Base-by-base conservation (phyloP, 2,329 filamentous ascomycete species). In the Colletotrichum spinosum region DNA sequence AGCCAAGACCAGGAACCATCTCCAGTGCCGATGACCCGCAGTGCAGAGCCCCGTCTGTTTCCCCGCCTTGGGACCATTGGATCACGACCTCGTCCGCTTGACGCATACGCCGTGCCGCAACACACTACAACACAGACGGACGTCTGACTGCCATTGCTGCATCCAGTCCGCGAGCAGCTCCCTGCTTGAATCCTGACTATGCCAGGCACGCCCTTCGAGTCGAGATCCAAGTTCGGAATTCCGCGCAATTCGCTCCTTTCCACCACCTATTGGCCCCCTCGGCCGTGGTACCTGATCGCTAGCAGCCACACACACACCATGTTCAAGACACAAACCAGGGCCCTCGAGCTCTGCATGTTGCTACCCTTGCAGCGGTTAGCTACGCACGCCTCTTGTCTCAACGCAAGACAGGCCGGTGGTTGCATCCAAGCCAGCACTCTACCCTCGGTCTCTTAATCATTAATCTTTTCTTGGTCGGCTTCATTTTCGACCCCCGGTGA, bases 371-470 rank as follows among this genome's bases (percentile, higher is more conserved):
- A 58, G 46, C 63, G 41, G 42, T 39, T 58, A 48, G 63, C 42
- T 54, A 48, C 59, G 50, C 59, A 64, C 52, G 57, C 60, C 53
- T 55, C 50, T 38, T 65, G 64, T 67, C 64, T 67, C 60, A 65
- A 49, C 60, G 51, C 60, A 54, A 55, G 60, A 65, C 64, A 54
- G 42, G 60, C 64, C 44, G 35, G 41, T 62, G 58, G 46, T 57
- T 42, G 45, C 46, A 44, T 52, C 17, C 44, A 60, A 54, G 44
- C n/a, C 60, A 52, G 33, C 60, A 62, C 46, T 62, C 48, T 57
- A 60, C 48, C 46, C 45, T 65, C 46, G 25, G 37, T 41, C 51
- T 51, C 39, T 51, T 44, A 56, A 15, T 41, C 46, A 52, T 62
- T 38, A 37, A 62, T 45, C 12, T 35, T 33, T 55, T 50, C 25